Conservation (phyloP, 2,329 filamentous ascomycete genomes). For the Beauveria sp. region DNA sequence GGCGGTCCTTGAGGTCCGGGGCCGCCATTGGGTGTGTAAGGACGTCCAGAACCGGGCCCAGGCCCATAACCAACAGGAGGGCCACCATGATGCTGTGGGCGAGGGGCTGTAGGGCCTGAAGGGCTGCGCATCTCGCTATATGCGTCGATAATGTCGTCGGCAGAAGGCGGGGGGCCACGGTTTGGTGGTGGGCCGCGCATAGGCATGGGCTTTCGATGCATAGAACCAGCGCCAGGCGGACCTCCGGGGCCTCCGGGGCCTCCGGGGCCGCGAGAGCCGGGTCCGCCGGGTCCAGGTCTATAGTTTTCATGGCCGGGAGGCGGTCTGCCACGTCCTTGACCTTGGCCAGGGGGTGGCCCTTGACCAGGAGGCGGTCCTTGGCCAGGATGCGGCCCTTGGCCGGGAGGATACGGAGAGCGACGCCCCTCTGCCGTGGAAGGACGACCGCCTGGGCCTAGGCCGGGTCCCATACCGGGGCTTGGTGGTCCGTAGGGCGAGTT, state of each 20-base stretch:
- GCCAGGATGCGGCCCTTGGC: not conserved
- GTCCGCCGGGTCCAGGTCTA: constrained; percentile 16
- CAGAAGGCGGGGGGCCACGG: constrained; percentile 8
- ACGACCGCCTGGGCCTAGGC: constrained; percentile 22
- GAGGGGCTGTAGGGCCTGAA: constrained; percentile 15
- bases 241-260: constrained; percentile 4
- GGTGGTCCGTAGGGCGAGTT: constrained; percentile 26
- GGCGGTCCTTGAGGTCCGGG: constrained; percentile 13
- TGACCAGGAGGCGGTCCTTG: not conserved
- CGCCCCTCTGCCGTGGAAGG: constrained; percentile 26
- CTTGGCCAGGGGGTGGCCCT: not conserved
- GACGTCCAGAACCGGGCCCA: constrained; percentile 8
- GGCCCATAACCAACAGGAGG: constrained; percentile 77
- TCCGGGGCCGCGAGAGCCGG: constrained; percentile 16
- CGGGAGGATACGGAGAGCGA: constrained; percentile 21
- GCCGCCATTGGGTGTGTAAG: constrained; percentile 8
- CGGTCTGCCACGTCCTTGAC: constrained; percentile 3
- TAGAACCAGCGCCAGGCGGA: not conserved
- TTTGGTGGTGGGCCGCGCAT: constrained; percentile 9
- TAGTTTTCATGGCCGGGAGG: constrained; percentile 15
- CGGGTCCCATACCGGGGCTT: constrained; percentile 20
- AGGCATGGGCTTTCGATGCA: constrained; percentile 10
- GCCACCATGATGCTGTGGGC: constrained; percentile 18
- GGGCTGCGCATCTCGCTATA: constrained; percentile 16
- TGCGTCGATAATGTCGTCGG: constrained; percentile 13